Evolutionary conservation across 164 flowering plant genomes (phyloP), one percentile per base, ranked within the genome.

Genomic region (Dillenia suffruticosa): DNA sequence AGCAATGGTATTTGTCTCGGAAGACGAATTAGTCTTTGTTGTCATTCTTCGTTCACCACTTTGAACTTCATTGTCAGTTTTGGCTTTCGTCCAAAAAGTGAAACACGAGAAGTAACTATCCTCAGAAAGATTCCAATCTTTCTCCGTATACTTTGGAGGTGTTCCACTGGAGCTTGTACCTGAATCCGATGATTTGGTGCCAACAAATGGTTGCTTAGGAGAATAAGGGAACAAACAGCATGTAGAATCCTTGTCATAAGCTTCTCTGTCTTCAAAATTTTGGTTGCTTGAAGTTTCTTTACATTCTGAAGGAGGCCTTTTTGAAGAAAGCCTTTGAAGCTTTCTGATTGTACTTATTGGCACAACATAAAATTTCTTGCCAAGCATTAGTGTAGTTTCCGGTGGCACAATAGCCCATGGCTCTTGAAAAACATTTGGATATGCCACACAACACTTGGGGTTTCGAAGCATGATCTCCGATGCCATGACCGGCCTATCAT

Each of bases 321-420:
- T 68, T 10, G 6, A 1, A 14, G 75, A 55, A 13, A 17, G 59
- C 1, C 69, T 58, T 46, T 77, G 90, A 15, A 82, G 84, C 68
- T 77, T 82, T 16, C 77, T 70, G 24, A 83, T 59, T 7, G 86
- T 86, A 66, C 67, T 66, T 10, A 78, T 43, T 10, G 89, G 92
- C 8, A 87, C 88, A 2, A 84, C 78, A 45, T 78, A 80, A 71
- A 62, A 82, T 57, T 80, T 87, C 16, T 81, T 74, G 56, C 89
- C 89, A 0, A 67, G 79, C 63, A 64, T 47, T 17, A 87, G 79
- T 12, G 62, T 64, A 51, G 86, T 73, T 12, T 81, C 76, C 0
- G 88, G 89, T 8, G 76, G 15, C 44, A 84, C 64, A 11, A 84
- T 64, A 1, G 82, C 83, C 77, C 76, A 66, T 2, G 92, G 89